These are phyloP conservation scores for Terana coerulea DNA, from an alignment of 768 basidiomycete genomes.

Conservation along the genomic window DNA sequence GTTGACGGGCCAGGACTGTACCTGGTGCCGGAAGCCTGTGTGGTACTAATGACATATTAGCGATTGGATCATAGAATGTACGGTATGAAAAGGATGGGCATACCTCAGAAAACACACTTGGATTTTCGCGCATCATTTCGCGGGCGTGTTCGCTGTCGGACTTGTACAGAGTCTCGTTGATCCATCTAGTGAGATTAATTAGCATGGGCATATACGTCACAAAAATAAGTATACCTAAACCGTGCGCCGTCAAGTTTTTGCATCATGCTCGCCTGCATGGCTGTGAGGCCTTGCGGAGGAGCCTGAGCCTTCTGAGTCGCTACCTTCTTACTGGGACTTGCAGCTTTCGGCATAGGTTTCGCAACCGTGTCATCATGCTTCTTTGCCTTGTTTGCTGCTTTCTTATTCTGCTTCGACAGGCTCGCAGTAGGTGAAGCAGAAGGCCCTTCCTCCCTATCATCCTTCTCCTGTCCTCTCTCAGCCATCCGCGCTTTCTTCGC, in stretches of 20 bases:
- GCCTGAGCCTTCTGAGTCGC: conserved; percentile 3
- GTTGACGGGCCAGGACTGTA: conserved; percentile 90
- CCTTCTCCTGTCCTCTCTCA: neutral
- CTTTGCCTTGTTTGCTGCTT: conserved; percentile 1
- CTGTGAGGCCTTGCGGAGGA: conserved; percentile 44
- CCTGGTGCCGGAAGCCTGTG: conserved; percentile 85
- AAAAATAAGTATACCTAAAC: conserved; percentile 83
- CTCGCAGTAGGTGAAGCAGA: neutral
- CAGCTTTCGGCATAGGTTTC: neutral
- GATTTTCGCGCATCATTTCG: conserved; percentile 81
- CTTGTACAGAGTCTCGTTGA: conserved; percentile 93
- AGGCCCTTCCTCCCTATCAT: neutral
- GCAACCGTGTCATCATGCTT: neutral
- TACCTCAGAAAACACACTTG: conserved; percentile 81
- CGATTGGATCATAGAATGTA: neutral
- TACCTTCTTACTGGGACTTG: neutral
- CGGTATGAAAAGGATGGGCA: conserved; percentile 19
- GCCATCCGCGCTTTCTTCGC: conserved; percentile 4
- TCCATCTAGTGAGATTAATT: conserved; percentile 49
- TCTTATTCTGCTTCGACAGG: neutral
- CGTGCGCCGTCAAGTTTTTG: conserved; percentile 81
- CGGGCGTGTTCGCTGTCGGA: conserved; percentile 71
- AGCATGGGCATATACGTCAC: too few relatives aligned
- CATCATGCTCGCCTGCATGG: conserved; percentile 75
- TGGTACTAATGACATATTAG: conserved; percentile 64